These are phyloP conservation scores for Globisporangium barbulae DNA, from an alignment of 352 stramenopile genomes.

Conservation along the genomic window DNA sequence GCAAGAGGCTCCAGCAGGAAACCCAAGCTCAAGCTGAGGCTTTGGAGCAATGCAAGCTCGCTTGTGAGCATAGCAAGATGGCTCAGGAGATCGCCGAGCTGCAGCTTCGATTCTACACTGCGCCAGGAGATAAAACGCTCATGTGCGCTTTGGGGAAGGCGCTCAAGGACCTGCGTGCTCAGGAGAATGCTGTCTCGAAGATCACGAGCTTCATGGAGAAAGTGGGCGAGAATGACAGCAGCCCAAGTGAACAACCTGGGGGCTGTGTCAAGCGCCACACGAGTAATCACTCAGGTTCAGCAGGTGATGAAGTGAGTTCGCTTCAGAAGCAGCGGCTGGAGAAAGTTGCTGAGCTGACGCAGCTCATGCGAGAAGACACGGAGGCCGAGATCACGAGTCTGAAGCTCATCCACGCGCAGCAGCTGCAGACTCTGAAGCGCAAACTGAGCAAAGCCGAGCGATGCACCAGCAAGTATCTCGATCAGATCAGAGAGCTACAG, in stretches of 20 bases:
- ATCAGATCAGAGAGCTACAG: conserved; percentile 22
- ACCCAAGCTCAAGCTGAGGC: conserved; percentile 4
- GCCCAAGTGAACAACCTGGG: too few relatives aligned
- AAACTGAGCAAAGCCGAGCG: conserved; percentile 21
- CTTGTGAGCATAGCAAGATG: conserved; percentile 33
- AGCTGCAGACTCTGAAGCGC: conserved; percentile 20
- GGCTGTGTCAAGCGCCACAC: background rate
- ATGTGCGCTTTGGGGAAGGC: conserved; percentile 48
- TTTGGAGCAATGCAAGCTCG: conserved; percentile 20
- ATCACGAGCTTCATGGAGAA: conserved; percentile 9
- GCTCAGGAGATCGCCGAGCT: conserved; percentile 52
- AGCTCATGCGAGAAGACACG: conserved; percentile 25
- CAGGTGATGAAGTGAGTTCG: background rate
- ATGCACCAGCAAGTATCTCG: conserved; percentile 21
- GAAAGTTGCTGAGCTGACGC: conserved; percentile 23
- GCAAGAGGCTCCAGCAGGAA: conserved; percentile 20
- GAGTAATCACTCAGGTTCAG: background rate
- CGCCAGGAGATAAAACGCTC: conserved; percentile 34
- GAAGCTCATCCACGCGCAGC: conserved; percentile 17
- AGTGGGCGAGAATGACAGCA: background rate
- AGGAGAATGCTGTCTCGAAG: conserved; percentile 11
- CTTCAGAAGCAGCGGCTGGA: conserved; percentile 19
- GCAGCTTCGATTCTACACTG: conserved; percentile 54
- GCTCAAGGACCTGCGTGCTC: conserved; percentile 42
- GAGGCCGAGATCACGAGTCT: conserved; percentile 25